These are phyloP conservation scores for Rubus idaeus DNA, from an alignment of 306 rosid genomes.

Conservation along the genomic window DNA sequence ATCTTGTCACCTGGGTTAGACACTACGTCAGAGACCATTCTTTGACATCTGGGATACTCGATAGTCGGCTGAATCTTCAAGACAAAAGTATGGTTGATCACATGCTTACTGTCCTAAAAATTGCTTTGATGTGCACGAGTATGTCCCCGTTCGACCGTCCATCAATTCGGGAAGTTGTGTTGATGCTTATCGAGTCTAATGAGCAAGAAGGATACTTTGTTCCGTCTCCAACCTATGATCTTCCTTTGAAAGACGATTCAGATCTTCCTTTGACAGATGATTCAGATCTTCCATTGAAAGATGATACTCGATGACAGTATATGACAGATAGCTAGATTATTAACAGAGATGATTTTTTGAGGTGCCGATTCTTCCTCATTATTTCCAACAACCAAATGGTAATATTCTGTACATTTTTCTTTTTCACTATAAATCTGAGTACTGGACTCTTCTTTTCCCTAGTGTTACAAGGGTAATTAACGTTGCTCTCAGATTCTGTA, in stretches of 20 bases:
- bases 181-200: slow-evolving; percentile 75
- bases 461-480: slow-evolving; percentile 26
- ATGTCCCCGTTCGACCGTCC: slow-evolving; percentile 69
- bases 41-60: slow-evolving; percentile 62
- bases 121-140: slow-evolving; percentile 78
- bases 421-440: slow-evolving; percentile 32
- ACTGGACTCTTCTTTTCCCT: slow-evolving; percentile 17
- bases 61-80: slow-evolving; percentile 60
- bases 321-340: slow-evolving; percentile 28
- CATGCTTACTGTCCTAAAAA: slow-evolving; percentile 76
- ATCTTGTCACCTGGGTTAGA: slow-evolving; percentile 78
- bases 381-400: slow-evolving; percentile 29
- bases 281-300: slow-evolving; percentile 44
- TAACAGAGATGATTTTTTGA: slow-evolving; percentile 35
- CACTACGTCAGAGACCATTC: slow-evolving; percentile 52
- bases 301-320: slow-evolving; percentile 28
- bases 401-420: slow-evolving; percentile 48
- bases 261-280: slow-evolving; percentile 44
- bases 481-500: slow-evolving; percentile 33
- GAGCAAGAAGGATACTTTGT: slow-evolving; percentile 53
- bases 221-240: slow-evolving; percentile 45
- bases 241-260: slow-evolving; percentile 43
- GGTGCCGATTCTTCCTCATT: slow-evolving; percentile 30
- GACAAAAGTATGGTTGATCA: slow-evolving; percentile 58
- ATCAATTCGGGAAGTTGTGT: slow-evolving; percentile 76